These are phyloP conservation scores for Stemphylium lycopersici DNA, from an alignment of 2,329 filamentous ascomycete species.

Conservation along the genomic window DNA sequence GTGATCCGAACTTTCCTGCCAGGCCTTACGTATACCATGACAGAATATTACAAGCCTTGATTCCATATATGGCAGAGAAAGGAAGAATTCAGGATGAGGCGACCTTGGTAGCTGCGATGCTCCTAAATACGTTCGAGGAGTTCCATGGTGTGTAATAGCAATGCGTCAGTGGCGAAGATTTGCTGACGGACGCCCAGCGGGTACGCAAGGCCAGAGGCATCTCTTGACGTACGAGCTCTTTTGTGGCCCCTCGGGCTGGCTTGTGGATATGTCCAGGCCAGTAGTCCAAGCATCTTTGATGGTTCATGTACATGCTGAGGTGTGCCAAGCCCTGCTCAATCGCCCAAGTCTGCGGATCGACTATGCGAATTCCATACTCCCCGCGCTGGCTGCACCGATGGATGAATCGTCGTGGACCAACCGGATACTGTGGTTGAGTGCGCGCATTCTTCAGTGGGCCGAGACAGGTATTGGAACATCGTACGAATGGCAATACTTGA, in stretches of 20 bases:
- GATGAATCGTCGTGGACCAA: constrained; percentile 25
- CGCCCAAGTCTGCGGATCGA: constrained; percentile 18
- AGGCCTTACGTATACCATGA: constrained; percentile 26
- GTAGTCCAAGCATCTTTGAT: constrained; percentile 27
- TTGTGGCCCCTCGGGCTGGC: constrained; percentile 18
- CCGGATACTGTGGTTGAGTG: constrained; percentile 25
- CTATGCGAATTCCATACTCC: constrained; percentile 16
- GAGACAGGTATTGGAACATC: constrained; percentile 2
- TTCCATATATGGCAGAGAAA: constrained; percentile 23
- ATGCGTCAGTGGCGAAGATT: not conserved
- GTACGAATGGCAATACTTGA: constrained; percentile 18
- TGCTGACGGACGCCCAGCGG: constrained; percentile 20
- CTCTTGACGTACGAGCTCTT: constrained; percentile 27
- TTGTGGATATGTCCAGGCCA: constrained; percentile 17
- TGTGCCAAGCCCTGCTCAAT: constrained; percentile 20
- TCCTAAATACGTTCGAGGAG: constrained; percentile 27
- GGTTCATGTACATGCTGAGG: constrained; percentile 25
- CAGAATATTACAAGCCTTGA: constrained; percentile 19
- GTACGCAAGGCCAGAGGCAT: constrained; percentile 20
- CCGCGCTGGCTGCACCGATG: constrained; percentile 3
- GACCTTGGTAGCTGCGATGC: constrained; percentile 22
- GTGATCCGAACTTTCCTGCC: constrained; percentile 18
- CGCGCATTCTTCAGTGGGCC: constrained; percentile 24
- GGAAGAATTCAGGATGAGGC: constrained; percentile 26
- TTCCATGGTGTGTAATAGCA: constrained; percentile 19